These are phyloP conservation scores for Calycina herbarum DNA, from an alignment of 2,329 filamentous ascomycete species.

Conservation along the genomic window DNA sequence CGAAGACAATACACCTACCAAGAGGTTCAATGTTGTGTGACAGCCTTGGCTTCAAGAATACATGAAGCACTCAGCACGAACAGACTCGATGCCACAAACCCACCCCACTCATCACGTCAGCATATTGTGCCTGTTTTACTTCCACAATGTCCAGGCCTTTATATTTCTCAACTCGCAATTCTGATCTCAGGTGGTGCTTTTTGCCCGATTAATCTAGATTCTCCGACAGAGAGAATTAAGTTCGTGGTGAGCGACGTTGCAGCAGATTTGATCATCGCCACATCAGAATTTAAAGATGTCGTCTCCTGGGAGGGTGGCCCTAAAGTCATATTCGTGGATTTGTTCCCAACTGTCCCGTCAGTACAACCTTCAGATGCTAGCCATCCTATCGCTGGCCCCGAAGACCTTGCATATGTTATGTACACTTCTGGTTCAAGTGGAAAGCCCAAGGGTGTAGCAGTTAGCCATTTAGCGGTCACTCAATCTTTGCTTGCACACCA, in stretches of 20 bases:
- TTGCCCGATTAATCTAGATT: constrained; percentile 79
- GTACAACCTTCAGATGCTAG: too few relatives aligned
- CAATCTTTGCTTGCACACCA: constrained; percentile 84
- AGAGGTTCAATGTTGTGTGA: constrained; percentile 45
- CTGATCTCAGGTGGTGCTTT: constrained; percentile 83
- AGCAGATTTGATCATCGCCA: constrained; percentile 68
- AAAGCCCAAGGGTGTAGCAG: constrained; percentile 79
- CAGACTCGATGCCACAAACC: background rate
- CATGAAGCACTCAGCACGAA: constrained; percentile 18
- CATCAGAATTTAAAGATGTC: constrained; percentile 44
- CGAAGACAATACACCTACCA: constrained; percentile 33
- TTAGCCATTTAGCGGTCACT: constrained; percentile 77
- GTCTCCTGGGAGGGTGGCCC: constrained; percentile 41
- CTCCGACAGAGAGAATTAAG: constrained; percentile 71
- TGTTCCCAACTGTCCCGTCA: constrained; percentile 27
- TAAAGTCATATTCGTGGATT: constrained; percentile 44
- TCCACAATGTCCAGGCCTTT: constrained; percentile 74
- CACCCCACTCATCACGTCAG: constrained; percentile 29
- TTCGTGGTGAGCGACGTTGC: constrained; percentile 80
- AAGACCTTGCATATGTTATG: constrained; percentile 77
- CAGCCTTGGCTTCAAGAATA: constrained; percentile 27
- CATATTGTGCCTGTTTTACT: constrained; percentile 73
- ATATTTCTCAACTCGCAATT: constrained; percentile 74
- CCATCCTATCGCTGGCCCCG: constrained; percentile 20
- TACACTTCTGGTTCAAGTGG: constrained; percentile 93